Conservation (phyloP, 495 filamentous ascomycete species). For the Podospora comata region DNA sequence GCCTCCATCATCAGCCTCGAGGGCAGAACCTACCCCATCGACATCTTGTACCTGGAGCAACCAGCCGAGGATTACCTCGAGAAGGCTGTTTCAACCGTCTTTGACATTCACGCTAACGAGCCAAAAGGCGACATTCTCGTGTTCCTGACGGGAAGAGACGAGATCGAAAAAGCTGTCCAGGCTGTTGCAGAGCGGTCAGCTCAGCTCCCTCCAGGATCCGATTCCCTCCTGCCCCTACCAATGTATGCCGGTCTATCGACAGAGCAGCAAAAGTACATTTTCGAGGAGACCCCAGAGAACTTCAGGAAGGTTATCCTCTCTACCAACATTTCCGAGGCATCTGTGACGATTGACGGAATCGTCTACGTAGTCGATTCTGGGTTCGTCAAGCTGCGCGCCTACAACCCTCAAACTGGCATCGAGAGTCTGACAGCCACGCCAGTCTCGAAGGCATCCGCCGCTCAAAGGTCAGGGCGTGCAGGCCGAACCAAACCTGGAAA, state of each 20-base stretch:
- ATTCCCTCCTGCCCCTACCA: conserved; percentile 71
- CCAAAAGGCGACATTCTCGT: conserved; percentile 85
- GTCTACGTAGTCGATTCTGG: conserved; percentile 91
- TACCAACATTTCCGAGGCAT: conserved; percentile 96
- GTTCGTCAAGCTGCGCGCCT: conserved; percentile 87
- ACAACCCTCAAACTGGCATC: conserved; percentile 83
- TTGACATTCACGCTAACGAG: conserved; percentile 91
- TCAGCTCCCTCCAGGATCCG: conserved; percentile 67
- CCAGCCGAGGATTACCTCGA: conserved; percentile 88
- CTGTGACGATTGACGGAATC: conserved; percentile 89
- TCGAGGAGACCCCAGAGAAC: conserved; percentile 80
- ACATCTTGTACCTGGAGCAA: conserved; percentile 76
- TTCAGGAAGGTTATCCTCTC: conserved; percentile 88
- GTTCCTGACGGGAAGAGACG: conserved; percentile 90
- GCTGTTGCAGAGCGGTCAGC: conserved; percentile 72
- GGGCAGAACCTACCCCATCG: conserved; percentile 89
- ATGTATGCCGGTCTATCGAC: conserved; percentile 86
- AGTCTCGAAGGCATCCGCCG: conserved; percentile 88
- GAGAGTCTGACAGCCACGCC: conserved; percentile 84
- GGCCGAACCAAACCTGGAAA: conserved; percentile 91
- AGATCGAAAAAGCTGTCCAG: conserved; percentile 81
- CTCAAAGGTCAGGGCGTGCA: conserved; percentile 86
- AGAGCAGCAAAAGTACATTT: conserved; percentile 90
- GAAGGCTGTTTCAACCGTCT: conserved; percentile 78
- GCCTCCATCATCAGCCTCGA: conserved; percentile 85